Evolutionary conservation across 2,329 filamentous ascomycete species (phyloP), one percentile per base, ranked within the genome.

Genomic region (Exophiala sp.): DNA sequence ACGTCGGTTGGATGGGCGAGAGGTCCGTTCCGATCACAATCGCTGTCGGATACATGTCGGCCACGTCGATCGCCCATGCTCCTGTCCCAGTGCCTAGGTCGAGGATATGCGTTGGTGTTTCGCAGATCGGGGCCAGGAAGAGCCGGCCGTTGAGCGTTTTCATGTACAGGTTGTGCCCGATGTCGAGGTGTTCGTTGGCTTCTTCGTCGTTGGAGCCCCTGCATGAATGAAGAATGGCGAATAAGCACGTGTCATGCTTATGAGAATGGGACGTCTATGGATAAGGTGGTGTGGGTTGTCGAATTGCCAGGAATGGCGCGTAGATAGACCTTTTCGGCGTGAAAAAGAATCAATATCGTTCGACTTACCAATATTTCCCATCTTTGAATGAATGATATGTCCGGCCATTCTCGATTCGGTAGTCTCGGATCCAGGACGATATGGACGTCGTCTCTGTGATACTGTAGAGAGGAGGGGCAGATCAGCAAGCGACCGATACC

Each of bases 171-270:
- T 51, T 43, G 35, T 56, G 55, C 10, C 52, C 42, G 37, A 54
- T 48, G 29, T 54, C 50, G 24, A 53, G 51, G 24, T 52, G 68
- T 51, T 71, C 68, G 56, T 71, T 69, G 53, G 72, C 69, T 59
- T 67, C 63, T 51, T 72, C 66, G 53, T 73, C 70, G 55, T 72
- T 73, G 8, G 70, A 48, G 13, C 53, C 53, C 53, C 51, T 53
- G 32, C 9, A 10, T 16, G 24, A 22, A 27, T n/a, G 23, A 18
- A n/a, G 39, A 46, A 19, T n/a, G n/a, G n/a, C n/a, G n/a, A n/a
- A n/a, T n/a, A n/a, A n/a, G n/a, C n/a, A n/a, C n/a, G n/a, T n/a
- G n/a, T n/a, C n/a, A n/a, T n/a, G n/a, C n/a, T n/a, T n/a, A n/a
- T n/a, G n/a, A n/a, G n/a, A n/a, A n/a, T n/a, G n/a, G n/a, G n/a